These are phyloP conservation scores for Botrytis porri DNA, from an alignment of 2,329 filamentous ascomycete species.

Conservation along the genomic window DNA sequence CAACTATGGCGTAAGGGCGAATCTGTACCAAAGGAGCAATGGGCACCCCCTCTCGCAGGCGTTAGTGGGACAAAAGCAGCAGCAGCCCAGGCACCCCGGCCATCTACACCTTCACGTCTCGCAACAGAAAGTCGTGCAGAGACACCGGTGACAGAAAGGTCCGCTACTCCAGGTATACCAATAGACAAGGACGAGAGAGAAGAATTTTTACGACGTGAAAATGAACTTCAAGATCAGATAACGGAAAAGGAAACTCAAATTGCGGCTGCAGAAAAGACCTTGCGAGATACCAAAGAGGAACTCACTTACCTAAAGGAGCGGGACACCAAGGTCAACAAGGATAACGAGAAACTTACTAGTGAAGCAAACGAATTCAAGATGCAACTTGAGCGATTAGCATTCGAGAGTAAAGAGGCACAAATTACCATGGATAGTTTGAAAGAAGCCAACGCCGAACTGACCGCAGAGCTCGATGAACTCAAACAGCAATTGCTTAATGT, in stretches of 20 bases:
- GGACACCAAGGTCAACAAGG: conserved; percentile 76
- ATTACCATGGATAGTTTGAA: conserved; percentile 98
- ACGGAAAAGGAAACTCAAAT: conserved; percentile 87
- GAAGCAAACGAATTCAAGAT: conserved; percentile 94
- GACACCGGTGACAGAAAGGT: conserved; percentile 72
- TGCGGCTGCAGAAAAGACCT: conserved; percentile 71
- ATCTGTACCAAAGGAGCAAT: conserved; percentile 80
- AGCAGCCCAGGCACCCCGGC: conserved; percentile 44
- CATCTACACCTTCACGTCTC: conserved; percentile 59
- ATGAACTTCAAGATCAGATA: conserved; percentile 94
- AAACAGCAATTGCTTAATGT: conserved; percentile 95
- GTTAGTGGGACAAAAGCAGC: conserved; percentile 53
- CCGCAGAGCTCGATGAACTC: conserved; percentile 85
- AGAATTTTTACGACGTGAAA: conserved; percentile 91
- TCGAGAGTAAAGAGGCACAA: conserved; percentile 92
- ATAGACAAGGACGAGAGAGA: conserved; percentile 96
- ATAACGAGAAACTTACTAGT: conserved; percentile 81
- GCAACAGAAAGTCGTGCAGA: conserved; percentile 58
- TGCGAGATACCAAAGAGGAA: conserved; percentile 84
- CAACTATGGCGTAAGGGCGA: conserved; percentile 86
- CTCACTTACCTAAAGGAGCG: conserved; percentile 81
- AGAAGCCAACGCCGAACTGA: conserved; percentile 92
- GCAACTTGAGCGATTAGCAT: conserved; percentile 92
- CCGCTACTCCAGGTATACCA: conserved; percentile 81
- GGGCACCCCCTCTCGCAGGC: conserved; percentile 65